A percentile compares a stretch with the other conserved stretches of the same genome.
Conservation (phyloP, 345 rosid species). For the Rhodamnia rubescens region DNA sequence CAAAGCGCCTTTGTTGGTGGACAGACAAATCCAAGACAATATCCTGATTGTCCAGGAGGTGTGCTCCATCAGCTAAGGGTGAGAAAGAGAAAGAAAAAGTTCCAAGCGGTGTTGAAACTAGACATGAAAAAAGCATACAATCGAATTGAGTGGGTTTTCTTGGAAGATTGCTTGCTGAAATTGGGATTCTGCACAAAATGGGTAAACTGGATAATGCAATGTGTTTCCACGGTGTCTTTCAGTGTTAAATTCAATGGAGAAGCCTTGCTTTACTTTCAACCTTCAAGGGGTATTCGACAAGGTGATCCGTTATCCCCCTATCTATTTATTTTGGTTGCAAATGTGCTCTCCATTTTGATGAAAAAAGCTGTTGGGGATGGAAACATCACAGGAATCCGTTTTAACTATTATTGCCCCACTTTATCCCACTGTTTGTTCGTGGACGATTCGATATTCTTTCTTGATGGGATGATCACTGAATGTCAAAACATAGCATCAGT, state of each 20-base stretch:
- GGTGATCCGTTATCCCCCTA: background rate
- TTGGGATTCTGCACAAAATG: background rate
- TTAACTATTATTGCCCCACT: too few species aligned
- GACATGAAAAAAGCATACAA: background rate
- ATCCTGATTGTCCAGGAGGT: background rate
- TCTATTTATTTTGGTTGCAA: background rate
- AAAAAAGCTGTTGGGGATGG: background rate
- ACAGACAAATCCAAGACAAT: background rate
- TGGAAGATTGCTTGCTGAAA: background rate
- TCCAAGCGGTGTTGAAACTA: background rate
- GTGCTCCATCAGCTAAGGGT: background rate
- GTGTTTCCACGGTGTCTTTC: background rate
- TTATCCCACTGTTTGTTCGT: background rate
- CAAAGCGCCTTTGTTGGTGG: background rate
- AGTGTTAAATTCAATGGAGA: background rate
- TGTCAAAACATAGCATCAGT: background rate
- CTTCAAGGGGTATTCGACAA: background rate
- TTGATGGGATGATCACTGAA: background rate
- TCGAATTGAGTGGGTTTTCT: background rate
- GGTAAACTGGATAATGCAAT: background rate
- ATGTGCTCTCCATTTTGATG: background rate
- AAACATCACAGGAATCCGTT: background rate
- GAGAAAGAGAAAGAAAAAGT: background rate
- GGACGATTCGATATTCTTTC: background rate
- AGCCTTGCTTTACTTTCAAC: background rate